Percentiles rank a stretch among this genome's conserved stretches.
Evolutionary conservation across 768 basidiomycete species (phyloP).

Genomic region (Psilocybe tampanensis): DNA sequence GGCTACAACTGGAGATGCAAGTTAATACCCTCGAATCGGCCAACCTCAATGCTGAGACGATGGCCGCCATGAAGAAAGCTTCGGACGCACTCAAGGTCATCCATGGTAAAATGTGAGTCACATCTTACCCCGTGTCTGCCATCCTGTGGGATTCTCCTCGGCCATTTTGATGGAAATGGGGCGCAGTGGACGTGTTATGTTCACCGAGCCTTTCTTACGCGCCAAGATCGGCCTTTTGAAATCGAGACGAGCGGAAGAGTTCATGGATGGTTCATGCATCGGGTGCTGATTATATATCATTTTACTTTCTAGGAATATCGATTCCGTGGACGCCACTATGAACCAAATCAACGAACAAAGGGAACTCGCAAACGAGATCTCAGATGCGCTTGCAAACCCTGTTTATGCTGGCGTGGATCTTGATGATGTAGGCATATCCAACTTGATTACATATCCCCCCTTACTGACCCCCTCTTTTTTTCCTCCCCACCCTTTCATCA

Average conservation of each 20-base stretch:
- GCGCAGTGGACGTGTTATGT: background rate
- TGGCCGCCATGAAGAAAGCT: slow-evolving; percentile 97
- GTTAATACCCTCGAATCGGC: slow-evolving; percentile 97
- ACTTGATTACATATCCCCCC: background rate
- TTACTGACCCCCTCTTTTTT: background rate
- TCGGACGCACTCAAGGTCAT: slow-evolving; percentile 87
- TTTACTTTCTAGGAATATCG: slow-evolving; percentile 60
- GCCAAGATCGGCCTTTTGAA: background rate
- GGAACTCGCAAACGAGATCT: slow-evolving; percentile 91
- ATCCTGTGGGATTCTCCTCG: background rate
- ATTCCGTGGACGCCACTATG: slow-evolving; percentile 92
- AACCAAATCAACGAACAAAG: slow-evolving; percentile 85
- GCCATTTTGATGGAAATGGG: background rate
- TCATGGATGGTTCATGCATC: background rate
- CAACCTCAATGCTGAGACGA: slow-evolving; percentile 96
- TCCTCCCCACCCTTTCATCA: background rate
- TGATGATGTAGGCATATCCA: slow-evolving; percentile 67
- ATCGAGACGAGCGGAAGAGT: background rate
- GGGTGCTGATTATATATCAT: background rate
- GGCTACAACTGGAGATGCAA: slow-evolving; percentile 93
- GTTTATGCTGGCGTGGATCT: slow-evolving; percentile 51
- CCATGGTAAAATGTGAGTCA: slow-evolving; percentile 84
- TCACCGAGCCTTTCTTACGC: background rate
- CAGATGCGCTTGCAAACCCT: slow-evolving; percentile 82
- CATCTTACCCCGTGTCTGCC: background rate